Percentiles rank a stretch among this genome's conserved stretches.
These are phyloP conservation scores for Anaeramoeba flamelloides DNA, from an alignment of 78 protist species.

Conservation along the genomic window DNA sequence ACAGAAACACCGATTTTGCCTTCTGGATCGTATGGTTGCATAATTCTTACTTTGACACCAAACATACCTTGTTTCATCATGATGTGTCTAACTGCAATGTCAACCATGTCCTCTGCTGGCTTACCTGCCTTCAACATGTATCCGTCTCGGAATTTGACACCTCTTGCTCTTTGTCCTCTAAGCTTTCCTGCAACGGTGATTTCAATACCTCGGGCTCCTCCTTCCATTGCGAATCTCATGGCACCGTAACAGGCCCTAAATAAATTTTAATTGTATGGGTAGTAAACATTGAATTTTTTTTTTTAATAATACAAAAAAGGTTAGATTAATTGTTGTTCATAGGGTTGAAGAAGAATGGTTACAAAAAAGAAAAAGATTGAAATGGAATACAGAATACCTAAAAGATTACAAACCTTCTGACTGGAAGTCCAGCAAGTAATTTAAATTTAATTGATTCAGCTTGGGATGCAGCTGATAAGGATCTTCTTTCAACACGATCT, in stretches of 20 bases:
- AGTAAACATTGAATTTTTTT: too few relatives aligned
- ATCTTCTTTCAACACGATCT: constrained; percentile 83
- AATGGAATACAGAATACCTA: too few relatives aligned
- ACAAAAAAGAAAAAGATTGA: too few relatives aligned
- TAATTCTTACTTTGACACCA: too few relatives aligned
- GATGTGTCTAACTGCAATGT: constrained; percentile 80
- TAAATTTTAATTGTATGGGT: not conserved
- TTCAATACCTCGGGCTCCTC: constrained; percentile 95
- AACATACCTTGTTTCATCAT: constrained; percentile 68
- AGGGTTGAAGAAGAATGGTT: too few relatives aligned
- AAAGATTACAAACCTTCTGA: constrained; percentile 32
- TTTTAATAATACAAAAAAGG: too few relatives aligned
- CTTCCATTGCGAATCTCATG: constrained; percentile 86
- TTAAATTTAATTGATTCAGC: constrained; percentile 92
- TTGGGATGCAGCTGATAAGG: constrained; percentile 96
- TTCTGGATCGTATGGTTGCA: too few relatives aligned
- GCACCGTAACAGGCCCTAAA: constrained; percentile 94
- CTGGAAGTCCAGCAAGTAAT: constrained; percentile 88
- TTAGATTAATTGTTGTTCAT: too few relatives aligned
- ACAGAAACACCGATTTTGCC: too few relatives aligned
- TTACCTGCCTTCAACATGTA: constrained; percentile 92
- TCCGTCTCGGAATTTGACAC: constrained; percentile 96
- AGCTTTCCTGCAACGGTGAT: constrained; percentile 94
- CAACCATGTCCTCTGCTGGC: constrained; percentile 59
- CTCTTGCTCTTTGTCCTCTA: constrained; percentile 88